A percentile compares a stretch with the other conserved stretches of the same genome.
Conservation (phyloP, 1,284 basidiomycete species). For the Sphaerobolus stellatus region DNA sequence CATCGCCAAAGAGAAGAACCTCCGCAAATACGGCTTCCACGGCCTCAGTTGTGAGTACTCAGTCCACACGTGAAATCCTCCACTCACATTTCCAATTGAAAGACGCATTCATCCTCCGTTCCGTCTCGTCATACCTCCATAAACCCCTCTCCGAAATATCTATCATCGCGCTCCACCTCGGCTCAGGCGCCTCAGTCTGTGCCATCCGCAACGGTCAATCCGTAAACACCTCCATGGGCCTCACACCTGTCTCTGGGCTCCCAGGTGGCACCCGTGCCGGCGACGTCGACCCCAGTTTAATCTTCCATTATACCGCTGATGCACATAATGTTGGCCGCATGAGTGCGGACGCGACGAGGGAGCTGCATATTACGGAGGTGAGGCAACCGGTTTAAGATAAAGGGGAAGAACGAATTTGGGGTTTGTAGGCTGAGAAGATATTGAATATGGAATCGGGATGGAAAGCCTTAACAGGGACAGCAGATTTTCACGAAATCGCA, state of each 20-base stretch:
- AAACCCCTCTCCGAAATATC: conserved; percentile 49
- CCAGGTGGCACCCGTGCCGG: conserved; percentile 87
- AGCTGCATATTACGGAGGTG: conserved; percentile 64
- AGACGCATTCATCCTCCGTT: conserved; percentile 65
- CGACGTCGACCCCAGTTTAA: conserved; percentile 76
- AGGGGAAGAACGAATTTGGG: neutral
- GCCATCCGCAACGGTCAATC: conserved; percentile 70
- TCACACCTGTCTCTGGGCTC: conserved; percentile 75
- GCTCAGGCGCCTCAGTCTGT: conserved; percentile 81
- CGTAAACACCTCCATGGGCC: conserved; percentile 81
- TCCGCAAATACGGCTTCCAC: conserved; percentile 89
- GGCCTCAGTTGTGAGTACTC: conserved; percentile 60
- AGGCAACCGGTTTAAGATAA: neutral
- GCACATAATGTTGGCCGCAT: conserved; percentile 53
- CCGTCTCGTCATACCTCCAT: conserved; percentile 56
- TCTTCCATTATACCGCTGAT: conserved; percentile 73
- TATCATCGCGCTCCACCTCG: conserved; percentile 80
- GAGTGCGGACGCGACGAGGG: conserved; percentile 48
- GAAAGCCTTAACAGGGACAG: conserved; percentile 76
- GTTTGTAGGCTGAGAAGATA: conserved; percentile 64
- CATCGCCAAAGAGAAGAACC: conserved; percentile 58
- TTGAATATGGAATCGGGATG: conserved; percentile 75
- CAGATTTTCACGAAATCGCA: conserved; percentile 70
- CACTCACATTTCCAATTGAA: neutral
- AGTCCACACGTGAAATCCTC: conserved; percentile 14